These are phyloP conservation scores for Lithospermum erythrorhizon DNA, from an alignment of 257 asterid genomes.

Conservation along the genomic window DNA sequence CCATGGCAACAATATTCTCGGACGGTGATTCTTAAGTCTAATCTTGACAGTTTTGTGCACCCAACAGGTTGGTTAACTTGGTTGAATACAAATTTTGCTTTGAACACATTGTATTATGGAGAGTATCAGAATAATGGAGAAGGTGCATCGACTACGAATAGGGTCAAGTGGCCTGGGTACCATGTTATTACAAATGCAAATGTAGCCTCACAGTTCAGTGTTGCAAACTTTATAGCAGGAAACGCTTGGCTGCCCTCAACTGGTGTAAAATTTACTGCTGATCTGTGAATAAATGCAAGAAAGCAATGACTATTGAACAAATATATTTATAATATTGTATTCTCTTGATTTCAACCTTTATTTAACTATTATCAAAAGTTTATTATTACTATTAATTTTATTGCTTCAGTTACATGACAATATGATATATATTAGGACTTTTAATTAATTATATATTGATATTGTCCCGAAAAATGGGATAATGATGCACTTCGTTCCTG, in stretches of 20 bases:
- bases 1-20: constrained; percentile 9
- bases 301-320: no score
- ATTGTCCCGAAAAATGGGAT: no score
- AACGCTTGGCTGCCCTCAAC: constrained; percentile 10
- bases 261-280: constrained; percentile 5
- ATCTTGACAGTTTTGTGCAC: neutral
- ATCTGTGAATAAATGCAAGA: neutral
- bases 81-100: constrained; percentile 4
- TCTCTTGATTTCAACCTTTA: no score
- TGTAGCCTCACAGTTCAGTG: constrained; percentile 1
- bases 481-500: no score
- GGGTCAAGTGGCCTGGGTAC: constrained; percentile 8
- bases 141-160: constrained; percentile 1
- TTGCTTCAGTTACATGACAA: no score
- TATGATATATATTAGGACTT: no score
- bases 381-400: no score
- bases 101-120: constrained; percentile 6
- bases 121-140: constrained; percentile 4
- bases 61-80: constrained; percentile 5
- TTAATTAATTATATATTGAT: no score
- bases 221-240: constrained; percentile 4
- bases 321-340: no score
- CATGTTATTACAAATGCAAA: constrained; percentile 3
- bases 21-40: constrained; percentile 1
- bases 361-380: no score